Percentiles rank a stretch among this genome's conserved stretches.
Evolutionary conservation across 129 eudicot genomes (phyloP).

Genomic region (Tanacetum coccineum): DNA sequence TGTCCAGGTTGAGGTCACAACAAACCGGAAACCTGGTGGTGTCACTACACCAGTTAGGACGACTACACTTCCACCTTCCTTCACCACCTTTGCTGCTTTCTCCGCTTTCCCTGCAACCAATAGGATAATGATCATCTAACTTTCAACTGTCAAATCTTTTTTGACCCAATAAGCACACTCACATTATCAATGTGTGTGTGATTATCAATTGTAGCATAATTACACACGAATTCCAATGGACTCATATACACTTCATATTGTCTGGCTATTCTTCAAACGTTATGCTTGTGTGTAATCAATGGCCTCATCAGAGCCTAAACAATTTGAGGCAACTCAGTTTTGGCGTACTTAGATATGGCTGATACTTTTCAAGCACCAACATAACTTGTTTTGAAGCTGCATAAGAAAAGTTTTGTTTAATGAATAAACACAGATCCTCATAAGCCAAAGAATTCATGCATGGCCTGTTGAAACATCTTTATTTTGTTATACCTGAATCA

Average conservation of each 20-base stretch:
- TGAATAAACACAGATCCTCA: constrained; percentile 8
- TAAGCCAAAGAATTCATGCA: neutral
- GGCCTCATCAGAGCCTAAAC: constrained; percentile 42
- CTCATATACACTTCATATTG: constrained; percentile 40
- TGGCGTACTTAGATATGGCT: constrained; percentile 35
- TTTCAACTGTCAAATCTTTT: neutral
- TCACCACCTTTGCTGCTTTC: too few species aligned
- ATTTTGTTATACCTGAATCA: constrained; percentile 33
- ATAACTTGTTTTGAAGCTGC: constrained; percentile 39
- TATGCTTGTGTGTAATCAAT: constrained; percentile 41
- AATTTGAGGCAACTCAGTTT: constrained; percentile 34
- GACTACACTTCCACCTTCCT: too few species aligned
- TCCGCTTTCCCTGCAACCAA: too few species aligned
- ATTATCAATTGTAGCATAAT: constrained; percentile 8
- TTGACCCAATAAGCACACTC: neutral
- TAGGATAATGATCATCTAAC: too few species aligned
- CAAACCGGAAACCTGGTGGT: too few species aligned
- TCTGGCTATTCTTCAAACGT: constrained; percentile 41
- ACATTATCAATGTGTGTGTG: constrained; percentile 1
- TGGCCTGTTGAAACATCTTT: neutral
- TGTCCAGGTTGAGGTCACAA: too few species aligned
- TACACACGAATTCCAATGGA: constrained; percentile 27
- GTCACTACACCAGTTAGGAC: too few species aligned
- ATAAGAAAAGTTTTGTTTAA: constrained; percentile 15
- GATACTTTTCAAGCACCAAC: constrained; percentile 40